Evolutionary conservation across 257 asterid genomes (phyloP).

Genomic region (Apocynum venetum): DNA sequence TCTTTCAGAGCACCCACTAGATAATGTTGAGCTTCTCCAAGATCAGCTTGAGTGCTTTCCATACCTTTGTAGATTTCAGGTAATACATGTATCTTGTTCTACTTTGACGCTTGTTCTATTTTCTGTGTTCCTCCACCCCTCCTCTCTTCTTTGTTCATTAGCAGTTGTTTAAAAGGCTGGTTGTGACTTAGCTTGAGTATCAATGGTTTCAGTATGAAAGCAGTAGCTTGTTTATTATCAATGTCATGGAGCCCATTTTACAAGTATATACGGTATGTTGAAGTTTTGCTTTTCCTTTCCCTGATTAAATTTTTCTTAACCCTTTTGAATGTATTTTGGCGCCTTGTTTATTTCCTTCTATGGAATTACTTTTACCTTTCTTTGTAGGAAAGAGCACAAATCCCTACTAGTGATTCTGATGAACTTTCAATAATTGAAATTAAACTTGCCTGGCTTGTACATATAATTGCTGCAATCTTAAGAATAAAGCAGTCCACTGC

Average conservation of each 20-base stretch:
- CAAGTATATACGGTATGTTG: slow-evolving; percentile 77
- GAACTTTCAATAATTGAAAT: slow-evolving; percentile 75
- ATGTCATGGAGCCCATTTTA: slow-evolving; percentile 78
- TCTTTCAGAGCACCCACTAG: slow-evolving; percentile 88
- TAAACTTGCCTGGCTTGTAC: slow-evolving; percentile 95
- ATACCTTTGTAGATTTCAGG: slow-evolving; percentile 92
- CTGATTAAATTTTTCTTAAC: slow-evolving; percentile 3
- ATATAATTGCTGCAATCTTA: slow-evolving; percentile 84
- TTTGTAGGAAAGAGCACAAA: slow-evolving; percentile 76
- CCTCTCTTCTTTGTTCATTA: background rate
- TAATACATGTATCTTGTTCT: slow-evolving; percentile 17
- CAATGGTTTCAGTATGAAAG: slow-evolving; percentile 69
- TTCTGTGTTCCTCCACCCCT: slow-evolving; percentile 7
- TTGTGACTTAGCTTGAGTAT: slow-evolving; percentile 10
- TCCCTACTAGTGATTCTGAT: slow-evolving; percentile 58
- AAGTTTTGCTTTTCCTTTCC: slow-evolving; percentile 11
- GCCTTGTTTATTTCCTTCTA: background rate
- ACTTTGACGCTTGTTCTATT: background rate
- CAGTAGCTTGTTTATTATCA: slow-evolving; percentile 86
- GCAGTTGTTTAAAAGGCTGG: background rate
- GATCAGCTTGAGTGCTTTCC: slow-evolving; percentile 98
- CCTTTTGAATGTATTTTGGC: background rate
- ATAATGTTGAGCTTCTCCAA: slow-evolving; percentile 96
- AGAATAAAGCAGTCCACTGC: slow-evolving; percentile 76
- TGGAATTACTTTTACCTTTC: background rate